phyloP scores from a whole-genome alignment of 1,284 basidiomycete species.

The Rhodotorula sp. region DNA sequence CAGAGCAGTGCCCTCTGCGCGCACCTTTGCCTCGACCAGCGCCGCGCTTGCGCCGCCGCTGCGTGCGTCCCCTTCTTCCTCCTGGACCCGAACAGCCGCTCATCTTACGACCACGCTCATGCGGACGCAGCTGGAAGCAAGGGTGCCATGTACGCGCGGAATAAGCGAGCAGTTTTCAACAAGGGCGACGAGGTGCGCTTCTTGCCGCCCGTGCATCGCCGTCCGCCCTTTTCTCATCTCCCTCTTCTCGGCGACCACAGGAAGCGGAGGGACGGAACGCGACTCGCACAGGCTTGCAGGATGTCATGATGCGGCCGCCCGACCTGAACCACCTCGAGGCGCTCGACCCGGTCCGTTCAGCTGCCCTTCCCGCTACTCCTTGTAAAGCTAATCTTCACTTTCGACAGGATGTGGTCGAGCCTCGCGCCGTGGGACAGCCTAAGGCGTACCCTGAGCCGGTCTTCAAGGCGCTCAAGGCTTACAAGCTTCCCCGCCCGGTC shows the following conservation, averaged over 20 bases:
- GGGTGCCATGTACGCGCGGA: slow-evolving; percentile 13
- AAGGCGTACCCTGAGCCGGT: slow-evolving; percentile 19
- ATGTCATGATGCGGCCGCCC: slow-evolving; percentile 24
- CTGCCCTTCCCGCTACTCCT: not conserved
- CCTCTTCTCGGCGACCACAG: not conserved
- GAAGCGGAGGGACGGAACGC: slow-evolving; percentile 7
- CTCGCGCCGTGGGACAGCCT: slow-evolving; percentile 18
- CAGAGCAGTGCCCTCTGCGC: not conserved
- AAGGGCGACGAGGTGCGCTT: slow-evolving; percentile 26
- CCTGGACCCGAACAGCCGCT: not conserved
- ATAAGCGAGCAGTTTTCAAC: not conserved
- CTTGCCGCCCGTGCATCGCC: not conserved
- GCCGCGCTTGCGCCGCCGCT: slow-evolving; percentile 19
- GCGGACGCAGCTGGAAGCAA: slow-evolving; percentile 12
- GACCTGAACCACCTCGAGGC: slow-evolving; percentile 15
- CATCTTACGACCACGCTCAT: not conserved
- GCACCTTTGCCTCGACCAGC: slow-evolving; percentile 17
- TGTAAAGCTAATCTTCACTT: not conserved
- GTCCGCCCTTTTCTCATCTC: no score
- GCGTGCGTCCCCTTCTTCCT: slow-evolving; percentile 7
- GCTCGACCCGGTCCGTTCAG: slow-evolving; percentile 23
- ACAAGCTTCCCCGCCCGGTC: slow-evolving; percentile 16
- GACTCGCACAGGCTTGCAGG: slow-evolving; percentile 18
- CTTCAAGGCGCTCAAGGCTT: slow-evolving; percentile 29
- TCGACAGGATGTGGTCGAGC: not conserved